Conservation (phyloP, 257 asterid species). For the Henckelia pumila region DNA sequence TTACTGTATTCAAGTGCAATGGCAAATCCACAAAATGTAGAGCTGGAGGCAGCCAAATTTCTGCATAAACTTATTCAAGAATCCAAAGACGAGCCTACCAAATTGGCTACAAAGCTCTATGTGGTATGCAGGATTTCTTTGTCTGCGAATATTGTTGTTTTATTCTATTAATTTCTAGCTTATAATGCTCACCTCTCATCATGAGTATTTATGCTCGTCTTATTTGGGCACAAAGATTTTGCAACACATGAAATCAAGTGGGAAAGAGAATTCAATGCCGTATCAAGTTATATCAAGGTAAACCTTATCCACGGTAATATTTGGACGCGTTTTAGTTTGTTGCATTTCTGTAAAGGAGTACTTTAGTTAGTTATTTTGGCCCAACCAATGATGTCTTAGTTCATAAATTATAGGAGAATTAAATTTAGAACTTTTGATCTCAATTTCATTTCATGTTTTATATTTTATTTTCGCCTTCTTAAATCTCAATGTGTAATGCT, state of each 20-base stretch:
- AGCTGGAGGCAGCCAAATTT: constrained; percentile 98
- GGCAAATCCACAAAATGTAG: constrained; percentile 84
- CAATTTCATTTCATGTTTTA: no score
- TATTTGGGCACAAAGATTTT: constrained; percentile 56
- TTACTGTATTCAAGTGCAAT: constrained; percentile 34
- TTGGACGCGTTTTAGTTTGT: constrained; percentile 13
- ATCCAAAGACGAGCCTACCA: constrained; percentile 92
- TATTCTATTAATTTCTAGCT: constrained; percentile 7
- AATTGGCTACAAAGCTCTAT: constrained; percentile 93
- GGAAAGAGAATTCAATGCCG: constrained; percentile 97
- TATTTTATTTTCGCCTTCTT: no score
- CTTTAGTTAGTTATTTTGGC: no score
- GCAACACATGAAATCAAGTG: constrained; percentile 98
- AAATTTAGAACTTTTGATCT: no score
- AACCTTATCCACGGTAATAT: constrained; percentile 17
- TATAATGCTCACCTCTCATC: constrained; percentile 14
- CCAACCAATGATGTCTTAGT: no score
- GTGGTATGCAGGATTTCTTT: constrained; percentile 59
- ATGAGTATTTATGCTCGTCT: constrained; percentile 10
- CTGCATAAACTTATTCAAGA: constrained; percentile 96
- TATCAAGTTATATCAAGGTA: constrained; percentile 98
- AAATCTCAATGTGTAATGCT: no score
- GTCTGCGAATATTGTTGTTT: background rate
- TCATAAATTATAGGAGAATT: no score
- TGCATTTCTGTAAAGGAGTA: background rate